A percentile compares a stretch with the other conserved stretches of the same genome.
phyloP scores from a whole-genome alignment of 257 asterid species.

The Mitragyna speciosa region DNA sequence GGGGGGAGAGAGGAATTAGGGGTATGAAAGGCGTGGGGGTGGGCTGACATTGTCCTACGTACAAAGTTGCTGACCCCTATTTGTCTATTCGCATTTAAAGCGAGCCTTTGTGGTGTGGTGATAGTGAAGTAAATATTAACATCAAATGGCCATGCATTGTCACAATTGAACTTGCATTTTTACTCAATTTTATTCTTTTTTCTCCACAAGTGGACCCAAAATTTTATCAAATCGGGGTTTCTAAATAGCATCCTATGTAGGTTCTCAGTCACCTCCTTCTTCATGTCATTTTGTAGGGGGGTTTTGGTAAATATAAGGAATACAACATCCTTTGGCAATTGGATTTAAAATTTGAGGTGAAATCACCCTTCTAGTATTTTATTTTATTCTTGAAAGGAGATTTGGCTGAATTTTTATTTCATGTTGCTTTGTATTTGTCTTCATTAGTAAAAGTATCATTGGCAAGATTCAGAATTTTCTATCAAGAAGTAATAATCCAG shows the following conservation, averaged over 20 bases:
- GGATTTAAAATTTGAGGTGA: conserved; percentile 2
- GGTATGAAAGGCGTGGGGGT: conserved; percentile 25
- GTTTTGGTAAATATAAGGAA: conserved; percentile 39
- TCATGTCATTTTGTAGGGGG: conserved; percentile 47
- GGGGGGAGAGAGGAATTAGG: background rate
- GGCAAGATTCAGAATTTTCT: background rate
- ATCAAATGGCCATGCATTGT: conserved; percentile 32
- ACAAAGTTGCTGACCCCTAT: conserved; percentile 60
- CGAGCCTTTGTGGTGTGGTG: conserved; percentile 52
- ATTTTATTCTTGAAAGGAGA: background rate
- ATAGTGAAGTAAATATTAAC: conserved; percentile 1
- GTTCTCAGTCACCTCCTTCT: conserved; percentile 45
- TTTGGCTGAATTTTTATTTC: background rate
- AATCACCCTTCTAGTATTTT: conserved; percentile 9
- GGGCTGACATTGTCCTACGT: conserved; percentile 63
- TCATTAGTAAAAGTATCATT: background rate
- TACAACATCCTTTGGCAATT: conserved; percentile 20
- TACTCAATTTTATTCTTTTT: background rate
- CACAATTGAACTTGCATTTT: conserved; percentile 18
- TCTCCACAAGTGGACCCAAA: conserved; percentile 27
- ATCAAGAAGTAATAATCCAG: background rate
- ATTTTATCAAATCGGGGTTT: conserved; percentile 16
- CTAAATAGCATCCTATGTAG: conserved; percentile 12
- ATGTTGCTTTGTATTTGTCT: background rate
- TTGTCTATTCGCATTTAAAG: conserved; percentile 85